Percentiles rank a stretch among this genome's conserved stretches.
Evolutionary conservation across 2,329 filamentous ascomycete species (phyloP).

Genomic region (Penicillium palitans): DNA sequence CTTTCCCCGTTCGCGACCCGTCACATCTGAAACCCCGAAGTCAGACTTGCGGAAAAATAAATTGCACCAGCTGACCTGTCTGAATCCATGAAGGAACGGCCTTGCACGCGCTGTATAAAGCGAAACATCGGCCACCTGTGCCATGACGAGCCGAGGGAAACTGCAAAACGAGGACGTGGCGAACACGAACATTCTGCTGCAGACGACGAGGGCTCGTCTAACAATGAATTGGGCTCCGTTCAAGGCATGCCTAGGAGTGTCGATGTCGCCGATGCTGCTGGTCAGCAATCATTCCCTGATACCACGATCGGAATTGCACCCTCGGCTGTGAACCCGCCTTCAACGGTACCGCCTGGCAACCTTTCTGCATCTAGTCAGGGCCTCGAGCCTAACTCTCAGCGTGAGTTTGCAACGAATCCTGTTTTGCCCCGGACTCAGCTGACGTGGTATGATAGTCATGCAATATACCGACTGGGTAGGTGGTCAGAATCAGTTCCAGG

Average conservation of each 20-base stretch:
- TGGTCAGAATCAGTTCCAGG: slow-evolving; percentile 80
- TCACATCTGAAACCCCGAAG: slow-evolving; percentile 27
- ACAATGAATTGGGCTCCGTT: slow-evolving; percentile 47
- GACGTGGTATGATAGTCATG: slow-evolving; percentile 58
- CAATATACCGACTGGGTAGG: slow-evolving; percentile 82
- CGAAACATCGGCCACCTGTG: slow-evolving; percentile 98
- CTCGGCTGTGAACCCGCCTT: slow-evolving; percentile 47
- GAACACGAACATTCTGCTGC: slow-evolving; percentile 57
- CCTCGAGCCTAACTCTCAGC: slow-evolving; percentile 65
- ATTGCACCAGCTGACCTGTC: slow-evolving; percentile 22
- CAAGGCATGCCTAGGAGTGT: slow-evolving; percentile 54
- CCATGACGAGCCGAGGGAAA: slow-evolving; percentile 93
- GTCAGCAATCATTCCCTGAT: slow-evolving; percentile 45
- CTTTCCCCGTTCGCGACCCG: slow-evolving; percentile 18
- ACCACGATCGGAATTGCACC: slow-evolving; percentile 53
- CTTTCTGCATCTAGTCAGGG: slow-evolving; percentile 66
- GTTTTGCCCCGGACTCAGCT: slow-evolving; percentile 19
- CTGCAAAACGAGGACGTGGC: slow-evolving; percentile 76
- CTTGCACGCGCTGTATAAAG: slow-evolving; percentile 96
- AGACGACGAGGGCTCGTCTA: slow-evolving; percentile 58
- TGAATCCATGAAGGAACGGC: slow-evolving; percentile 69
- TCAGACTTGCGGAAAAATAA: slow-evolving; percentile 11
- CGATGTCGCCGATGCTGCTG: slow-evolving; percentile 58
- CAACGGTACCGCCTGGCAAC: slow-evolving; percentile 66
- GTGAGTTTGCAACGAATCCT: slow-evolving; percentile 55